These are phyloP conservation scores for Phytophthora pseudosyringae DNA, from an alignment of 352 stramenopile species.

Conservation along the genomic window DNA sequence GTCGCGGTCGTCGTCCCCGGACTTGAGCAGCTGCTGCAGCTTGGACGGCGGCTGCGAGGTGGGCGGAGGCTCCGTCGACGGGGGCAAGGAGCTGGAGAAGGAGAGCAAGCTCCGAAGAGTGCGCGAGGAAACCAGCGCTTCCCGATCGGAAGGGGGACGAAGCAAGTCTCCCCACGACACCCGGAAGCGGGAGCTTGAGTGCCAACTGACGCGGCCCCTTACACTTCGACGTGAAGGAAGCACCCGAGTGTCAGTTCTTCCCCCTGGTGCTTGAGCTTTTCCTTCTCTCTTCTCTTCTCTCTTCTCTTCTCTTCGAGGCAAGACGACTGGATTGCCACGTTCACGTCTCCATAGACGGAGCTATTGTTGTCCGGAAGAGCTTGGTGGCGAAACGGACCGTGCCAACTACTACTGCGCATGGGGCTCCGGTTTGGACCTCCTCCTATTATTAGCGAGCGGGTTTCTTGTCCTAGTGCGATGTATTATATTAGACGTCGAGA, in stretches of 20 bases:
- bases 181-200: slow-evolving; percentile 9
- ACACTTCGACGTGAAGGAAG: neutral
- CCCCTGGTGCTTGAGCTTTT: slow-evolving; percentile 11
- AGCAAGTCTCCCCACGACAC: slow-evolving; percentile 31
- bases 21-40: slow-evolving; percentile 9
- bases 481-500: neutral
- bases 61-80: slow-evolving; percentile 12
- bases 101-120: slow-evolving; percentile 30
- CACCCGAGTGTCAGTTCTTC: neutral
- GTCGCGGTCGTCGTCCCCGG: slow-evolving; percentile 21
- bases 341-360: slow-evolving; percentile 27
- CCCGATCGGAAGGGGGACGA: slow-evolving; percentile 11
- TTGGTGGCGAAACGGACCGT: slow-evolving; percentile 29
- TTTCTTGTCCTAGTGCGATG: neutral
- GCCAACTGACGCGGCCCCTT: slow-evolving; percentile 1
- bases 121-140: slow-evolving; percentile 26
- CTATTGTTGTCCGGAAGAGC: slow-evolving; percentile 32
- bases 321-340: slow-evolving; percentile 26
- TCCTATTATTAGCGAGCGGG: slow-evolving; percentile 21
- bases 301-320: slow-evolving; percentile 5
- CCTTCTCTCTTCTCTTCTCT: neutral
- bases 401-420: neutral
- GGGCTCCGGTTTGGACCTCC: neutral
- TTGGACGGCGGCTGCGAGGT: slow-evolving; percentile 13
- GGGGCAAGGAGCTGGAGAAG: slow-evolving; percentile 35